A percentile compares a stretch with the other conserved stretches of the same genome.
These are phyloP conservation scores for Mercurialis annua DNA, from an alignment of 345 rosid species.

Conservation along the genomic window DNA sequence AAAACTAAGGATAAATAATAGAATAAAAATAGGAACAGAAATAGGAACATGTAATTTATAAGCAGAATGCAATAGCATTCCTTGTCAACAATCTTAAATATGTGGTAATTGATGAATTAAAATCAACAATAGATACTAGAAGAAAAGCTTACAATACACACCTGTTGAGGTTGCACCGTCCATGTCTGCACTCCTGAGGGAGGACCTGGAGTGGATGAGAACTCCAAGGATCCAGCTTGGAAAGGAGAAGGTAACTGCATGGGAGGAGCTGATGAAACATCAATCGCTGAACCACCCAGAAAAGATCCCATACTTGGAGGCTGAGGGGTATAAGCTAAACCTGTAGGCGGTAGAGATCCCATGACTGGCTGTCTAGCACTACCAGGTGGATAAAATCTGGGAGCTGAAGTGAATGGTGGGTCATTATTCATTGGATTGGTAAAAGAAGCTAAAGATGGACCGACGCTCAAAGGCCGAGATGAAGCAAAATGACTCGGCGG, in stretches of 20 bases:
- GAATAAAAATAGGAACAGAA: not conserved
- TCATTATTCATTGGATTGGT: slow-evolving; percentile 46
- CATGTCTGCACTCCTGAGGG: slow-evolving; percentile 51
- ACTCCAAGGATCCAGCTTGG: slow-evolving; percentile 38
- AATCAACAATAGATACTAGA: not conserved
- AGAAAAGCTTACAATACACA: slow-evolving; percentile 5
- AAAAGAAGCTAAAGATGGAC: slow-evolving; percentile 25
- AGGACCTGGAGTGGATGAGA: slow-evolving; percentile 40
- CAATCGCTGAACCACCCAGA: slow-evolving; percentile 32
- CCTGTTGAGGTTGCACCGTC: slow-evolving; percentile 39
- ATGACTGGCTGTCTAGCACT: slow-evolving; percentile 40
- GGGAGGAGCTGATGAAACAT: not conserved
- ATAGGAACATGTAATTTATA: not conserved
- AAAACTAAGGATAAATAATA: not conserved
- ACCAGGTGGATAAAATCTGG: slow-evolving; percentile 38
- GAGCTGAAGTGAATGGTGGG: slow-evolving; percentile 38
- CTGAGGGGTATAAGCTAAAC: slow-evolving; percentile 39
- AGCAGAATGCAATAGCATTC: not conserved
- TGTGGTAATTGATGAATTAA: not conserved
- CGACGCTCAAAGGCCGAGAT: slow-evolving; percentile 35
- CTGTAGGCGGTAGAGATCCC: slow-evolving; percentile 46
- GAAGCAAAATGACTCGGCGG: slow-evolving; percentile 44
- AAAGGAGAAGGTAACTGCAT: slow-evolving; percentile 16
- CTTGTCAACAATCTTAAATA: not conserved
- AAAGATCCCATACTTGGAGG: slow-evolving; percentile 38